Conservation (phyloP, 352 stramenopile species). For the Phytophthora pistaciae region DNA sequence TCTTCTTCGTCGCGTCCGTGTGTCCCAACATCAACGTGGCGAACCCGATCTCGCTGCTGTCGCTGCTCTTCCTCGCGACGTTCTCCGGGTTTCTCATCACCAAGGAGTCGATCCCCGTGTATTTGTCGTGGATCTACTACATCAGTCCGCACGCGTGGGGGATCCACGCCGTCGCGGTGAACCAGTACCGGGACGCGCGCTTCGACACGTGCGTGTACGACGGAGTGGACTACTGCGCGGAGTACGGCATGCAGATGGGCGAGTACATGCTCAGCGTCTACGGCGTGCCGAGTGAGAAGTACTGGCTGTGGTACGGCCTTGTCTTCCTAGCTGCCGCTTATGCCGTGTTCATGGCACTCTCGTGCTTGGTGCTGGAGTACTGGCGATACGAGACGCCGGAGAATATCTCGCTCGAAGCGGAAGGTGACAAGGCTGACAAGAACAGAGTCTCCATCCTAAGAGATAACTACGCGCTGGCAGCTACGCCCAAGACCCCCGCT, state of each 20-base stretch:
- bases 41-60: slow-evolving; percentile 53
- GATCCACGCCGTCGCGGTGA: slow-evolving; percentile 44
- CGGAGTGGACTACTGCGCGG: slow-evolving; percentile 45
- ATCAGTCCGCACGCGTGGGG: slow-evolving; percentile 62
- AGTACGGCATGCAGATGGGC: slow-evolving; percentile 41
- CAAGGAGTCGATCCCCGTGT: slow-evolving; percentile 50
- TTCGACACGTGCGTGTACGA: slow-evolving; percentile 45
- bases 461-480: slow-evolving; percentile 11
- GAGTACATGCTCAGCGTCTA: slow-evolving; percentile 44
- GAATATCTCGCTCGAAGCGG: slow-evolving; percentile 5
- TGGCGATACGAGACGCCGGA: slow-evolving; percentile 35
- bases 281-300: slow-evolving; percentile 38
- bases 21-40: slow-evolving; percentile 49
- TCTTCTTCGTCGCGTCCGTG: slow-evolving; percentile 49
- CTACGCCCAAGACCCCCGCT: slow-evolving; percentile 8
- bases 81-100: slow-evolving; percentile 63
- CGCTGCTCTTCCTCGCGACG: slow-evolving; percentile 50
- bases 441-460: not conserved
- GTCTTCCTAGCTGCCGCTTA: slow-evolving; percentile 38
- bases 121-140: slow-evolving; percentile 70
- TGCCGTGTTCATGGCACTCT: slow-evolving; percentile 45
- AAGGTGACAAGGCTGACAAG: not conserved
- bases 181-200: slow-evolving; percentile 40
- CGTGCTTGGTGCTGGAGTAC: slow-evolving; percentile 47
- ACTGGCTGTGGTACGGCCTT: slow-evolving; percentile 47